Evolutionary conservation across 1,284 basidiomycete genomes (phyloP), one percentile per base, ranked within the genome.

Genomic region (Testicularia cyperi): DNA sequence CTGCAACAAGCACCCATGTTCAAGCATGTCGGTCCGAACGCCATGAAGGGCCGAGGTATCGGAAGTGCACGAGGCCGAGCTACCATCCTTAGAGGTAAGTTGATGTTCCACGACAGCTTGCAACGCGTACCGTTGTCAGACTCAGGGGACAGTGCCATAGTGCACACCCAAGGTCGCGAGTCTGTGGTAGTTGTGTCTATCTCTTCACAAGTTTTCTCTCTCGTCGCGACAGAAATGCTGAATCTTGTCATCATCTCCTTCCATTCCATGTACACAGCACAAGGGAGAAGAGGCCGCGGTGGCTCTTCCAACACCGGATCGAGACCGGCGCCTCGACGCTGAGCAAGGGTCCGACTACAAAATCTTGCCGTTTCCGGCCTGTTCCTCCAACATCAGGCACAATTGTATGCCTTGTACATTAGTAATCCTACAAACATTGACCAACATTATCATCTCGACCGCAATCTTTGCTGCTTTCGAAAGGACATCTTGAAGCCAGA

Each of bases 1-100:
- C 82, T 99, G 66, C 90, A 96, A 76, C 96, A 98, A 78, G 95
- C 95, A 20, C 95, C 95, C 16, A 99, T 99, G 95, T 94, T 98
- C 81, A 98, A 98, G 81, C 87, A 94, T 64, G 90, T 96, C 38
- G 92, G 94, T 35, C 91, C 92, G 14, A 96, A 97, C 77, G 92
- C 92, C 28, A 96, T 98, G 92, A 88, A 89, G 72, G 95, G 95
- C 72, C 84, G 94, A 65, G 95, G 95, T 85, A 98, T 99, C 76
- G 95, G 95, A 76, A 95, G 92, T 71, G 91, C 91, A 45, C 87
- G 90, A 83, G 90, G 90, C 77, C 86, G 91, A 77, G 91, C 91
- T 25, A 94, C 91, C n/a, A 92, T 94, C 69, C 90, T 92, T 87
- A 82, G 90, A 78, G 91, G 72, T 75, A 43, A 36, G 72, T 63